These are phyloP conservation scores for Curvularia sp. DNA, from an alignment of 2,329 filamentous ascomycete genomes.

Conservation along the genomic window DNA sequence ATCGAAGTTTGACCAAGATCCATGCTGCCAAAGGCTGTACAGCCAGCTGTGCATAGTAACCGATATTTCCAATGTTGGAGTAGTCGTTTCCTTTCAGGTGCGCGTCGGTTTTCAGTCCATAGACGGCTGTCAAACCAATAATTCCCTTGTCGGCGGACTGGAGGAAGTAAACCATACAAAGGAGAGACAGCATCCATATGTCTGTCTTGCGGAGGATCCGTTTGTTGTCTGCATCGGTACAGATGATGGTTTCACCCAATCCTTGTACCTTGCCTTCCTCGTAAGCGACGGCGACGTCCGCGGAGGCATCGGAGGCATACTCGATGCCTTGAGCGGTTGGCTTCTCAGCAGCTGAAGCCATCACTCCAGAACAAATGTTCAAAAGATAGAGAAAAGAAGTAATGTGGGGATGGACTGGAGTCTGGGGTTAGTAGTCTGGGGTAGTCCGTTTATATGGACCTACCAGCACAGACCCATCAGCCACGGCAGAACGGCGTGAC, in stretches of 20 bases:
- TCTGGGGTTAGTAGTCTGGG: slow-evolving; percentile 18
- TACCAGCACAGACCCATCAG: background rate
- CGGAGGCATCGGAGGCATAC: slow-evolving; percentile 20
- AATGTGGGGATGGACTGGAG: slow-evolving; percentile 8
- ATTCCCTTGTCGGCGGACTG: slow-evolving; percentile 58
- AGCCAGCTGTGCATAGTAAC: slow-evolving; percentile 60
- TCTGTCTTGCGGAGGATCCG: slow-evolving; percentile 34
- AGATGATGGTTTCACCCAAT: slow-evolving; percentile 28
- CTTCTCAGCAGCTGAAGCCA: slow-evolving; percentile 29
- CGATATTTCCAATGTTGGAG: slow-evolving; percentile 56
- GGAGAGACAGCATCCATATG: slow-evolving; percentile 31
- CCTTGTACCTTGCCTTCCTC: slow-evolving; percentile 28
- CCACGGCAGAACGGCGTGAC: slow-evolving; percentile 8
- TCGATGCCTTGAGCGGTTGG: slow-evolving; percentile 18
- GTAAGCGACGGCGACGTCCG: slow-evolving; percentile 23
- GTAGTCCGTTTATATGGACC: slow-evolving; percentile 11
- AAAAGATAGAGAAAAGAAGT: background rate
- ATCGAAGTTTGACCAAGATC: slow-evolving; percentile 56
- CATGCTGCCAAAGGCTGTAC: slow-evolving; percentile 60
- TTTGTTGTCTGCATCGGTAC: slow-evolving; percentile 31
- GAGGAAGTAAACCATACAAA: slow-evolving; percentile 36
- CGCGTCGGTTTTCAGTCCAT: slow-evolving; percentile 52
- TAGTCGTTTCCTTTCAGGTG: slow-evolving; percentile 56
- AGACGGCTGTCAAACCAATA: slow-evolving; percentile 60
- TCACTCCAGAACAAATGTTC: slow-evolving; percentile 8